Evolutionary conservation across 768 basidiomycete genomes (phyloP), one percentile per base, ranked within the genome.

Genomic region (Boletus rubescentipes): DNA sequence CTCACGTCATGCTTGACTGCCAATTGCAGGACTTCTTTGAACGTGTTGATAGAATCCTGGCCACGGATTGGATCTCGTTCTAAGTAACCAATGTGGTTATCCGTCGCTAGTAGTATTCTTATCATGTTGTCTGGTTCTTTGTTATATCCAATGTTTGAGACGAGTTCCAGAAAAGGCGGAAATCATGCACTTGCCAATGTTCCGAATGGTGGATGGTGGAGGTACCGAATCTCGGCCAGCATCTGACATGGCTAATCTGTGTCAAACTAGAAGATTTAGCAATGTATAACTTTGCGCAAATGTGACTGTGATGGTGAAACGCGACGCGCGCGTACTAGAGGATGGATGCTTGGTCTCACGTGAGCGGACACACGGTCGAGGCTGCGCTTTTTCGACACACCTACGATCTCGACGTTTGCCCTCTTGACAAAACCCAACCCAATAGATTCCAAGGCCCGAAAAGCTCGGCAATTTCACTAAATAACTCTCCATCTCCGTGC

Each of bases 1-100:
- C 87, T 61, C 65, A 93, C 93, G 61, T 94, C 87, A 60, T 91
- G 75, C 61, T 95, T 95, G 15, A 88, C 84, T 3, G 93, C 96
- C 8, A 98, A 74, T 66, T 97, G 86, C 18, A 99, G 74, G 46
- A 99, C 92, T 74, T 99, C 97, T 61, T 80, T 81, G 73, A 99
- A 99, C 0, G 95, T 91, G 70, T 96, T 89, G 62, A 99, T 90
- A 3, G 93, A 91, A 67, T 99, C 97, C 70, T 92, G 88, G 0
- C 96, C 94, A 30, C 97, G 83, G 39, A 98, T 79, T 2, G 97
- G 95, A 67, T 99, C 97, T 56, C 93, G 81, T 72, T 98, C 96
- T 57, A 88, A 80, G 73, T 92, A 97, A 0, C 97, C 97, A 57
- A 99, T 89, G 64, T 98, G 95, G 61, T 93, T 96, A 73, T 98